Evolutionary conservation across 2,329 filamentous ascomycete species (phyloP).

Genomic region (Aspergillus ibericus): DNA sequence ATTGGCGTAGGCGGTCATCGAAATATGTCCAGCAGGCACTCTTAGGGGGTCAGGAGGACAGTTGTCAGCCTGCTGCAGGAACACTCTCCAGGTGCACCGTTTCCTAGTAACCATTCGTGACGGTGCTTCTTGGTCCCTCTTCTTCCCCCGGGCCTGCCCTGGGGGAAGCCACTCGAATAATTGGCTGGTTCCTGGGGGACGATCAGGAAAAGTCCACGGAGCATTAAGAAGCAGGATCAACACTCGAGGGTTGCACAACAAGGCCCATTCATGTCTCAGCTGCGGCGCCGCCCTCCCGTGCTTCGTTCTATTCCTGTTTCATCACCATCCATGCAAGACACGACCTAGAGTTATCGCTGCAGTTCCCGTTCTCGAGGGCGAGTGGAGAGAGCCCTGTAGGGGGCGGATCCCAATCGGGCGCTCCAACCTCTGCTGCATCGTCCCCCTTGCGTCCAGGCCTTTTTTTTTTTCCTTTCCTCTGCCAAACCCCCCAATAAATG

Average conservation of each 20-base stretch:
- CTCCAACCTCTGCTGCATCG: constrained; percentile 11
- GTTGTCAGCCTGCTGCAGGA: not conserved
- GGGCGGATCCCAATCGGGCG: constrained; percentile 9
- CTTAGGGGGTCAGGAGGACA: not conserved
- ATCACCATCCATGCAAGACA: constrained; percentile 17
- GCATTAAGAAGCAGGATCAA: constrained; percentile 14
- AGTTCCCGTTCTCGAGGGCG: constrained; percentile 5
- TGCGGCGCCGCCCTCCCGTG: constrained; percentile 11
- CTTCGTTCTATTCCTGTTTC: constrained; percentile 15
- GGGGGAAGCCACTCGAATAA: constrained; percentile 1
- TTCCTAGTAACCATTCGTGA: not conserved
- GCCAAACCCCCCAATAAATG: constrained; percentile 14
- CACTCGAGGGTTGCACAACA: constrained; percentile 4
- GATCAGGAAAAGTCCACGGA: not conserved
- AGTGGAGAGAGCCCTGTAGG: constrained; percentile 6
- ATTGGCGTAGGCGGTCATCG: not conserved
- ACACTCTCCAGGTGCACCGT: not conserved
- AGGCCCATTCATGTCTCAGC: constrained; percentile 17
- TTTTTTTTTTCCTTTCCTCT: constrained; percentile 11
- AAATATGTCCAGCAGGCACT: not conserved
- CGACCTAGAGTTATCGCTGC: constrained; percentile 14
- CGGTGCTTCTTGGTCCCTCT: not conserved
- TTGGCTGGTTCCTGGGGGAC: not conserved
- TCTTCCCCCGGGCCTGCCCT: not conserved
- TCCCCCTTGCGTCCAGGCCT: constrained; percentile 22